phyloP scores from a whole-genome alignment of 345 rosid genomes.

The Anastatica hierochuntica region DNA sequence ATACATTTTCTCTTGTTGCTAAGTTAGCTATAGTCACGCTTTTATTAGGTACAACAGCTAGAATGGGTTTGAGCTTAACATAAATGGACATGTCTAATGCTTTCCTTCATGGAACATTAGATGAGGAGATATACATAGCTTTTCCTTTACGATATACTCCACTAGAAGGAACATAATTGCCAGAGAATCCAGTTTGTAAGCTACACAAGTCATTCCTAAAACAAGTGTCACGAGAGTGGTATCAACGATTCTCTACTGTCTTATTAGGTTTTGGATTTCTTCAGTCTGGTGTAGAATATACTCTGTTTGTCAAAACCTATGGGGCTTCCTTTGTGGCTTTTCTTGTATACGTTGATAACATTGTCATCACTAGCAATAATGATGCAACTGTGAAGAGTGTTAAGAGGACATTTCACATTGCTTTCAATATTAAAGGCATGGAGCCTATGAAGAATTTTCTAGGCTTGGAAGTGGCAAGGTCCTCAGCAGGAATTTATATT shows the following conservation, averaged over 20 bases:
- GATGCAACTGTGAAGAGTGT: neutral
- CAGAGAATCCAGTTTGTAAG: too few relatives aligned
- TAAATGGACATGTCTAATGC: neutral
- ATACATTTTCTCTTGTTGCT: neutral
- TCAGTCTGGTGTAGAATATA: neutral
- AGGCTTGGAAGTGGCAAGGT: too few relatives aligned
- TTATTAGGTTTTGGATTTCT: accelerated
- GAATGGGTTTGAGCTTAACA: neutral
- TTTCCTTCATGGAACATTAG: neutral
- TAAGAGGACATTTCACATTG: too few relatives aligned
- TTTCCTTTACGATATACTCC: neutral
- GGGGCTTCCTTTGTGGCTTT: neutral
- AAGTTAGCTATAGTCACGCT: neutral
- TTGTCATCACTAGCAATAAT: neutral
- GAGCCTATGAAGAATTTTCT: too few relatives aligned
- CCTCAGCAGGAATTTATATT: too few relatives aligned
- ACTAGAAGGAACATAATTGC: too few relatives aligned
- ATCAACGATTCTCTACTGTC: accelerated
- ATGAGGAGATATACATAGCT: neutral
- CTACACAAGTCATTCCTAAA: neutral
- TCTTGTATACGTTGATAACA: neutral
- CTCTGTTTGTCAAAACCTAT: neutral
- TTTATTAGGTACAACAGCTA: neutral
- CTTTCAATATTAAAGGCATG: too few relatives aligned
- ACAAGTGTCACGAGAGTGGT: neutral